Percentiles rank a stretch among this genome's conserved stretches.
phyloP scores from a whole-genome alignment of 768 basidiomycete species.

The Postia placenta region DNA sequence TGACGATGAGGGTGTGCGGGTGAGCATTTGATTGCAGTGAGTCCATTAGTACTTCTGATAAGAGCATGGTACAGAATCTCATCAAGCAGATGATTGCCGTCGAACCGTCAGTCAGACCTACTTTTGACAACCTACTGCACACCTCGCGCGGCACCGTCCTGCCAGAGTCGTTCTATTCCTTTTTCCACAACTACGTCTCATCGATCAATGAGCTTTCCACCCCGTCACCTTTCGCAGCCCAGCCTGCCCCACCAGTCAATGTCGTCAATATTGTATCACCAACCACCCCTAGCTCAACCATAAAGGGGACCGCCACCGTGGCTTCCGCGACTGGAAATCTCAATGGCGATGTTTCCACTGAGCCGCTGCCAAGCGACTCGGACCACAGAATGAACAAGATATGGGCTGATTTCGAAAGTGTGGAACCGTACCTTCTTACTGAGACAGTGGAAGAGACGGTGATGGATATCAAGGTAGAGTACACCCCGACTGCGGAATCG shows the following conservation, averaged over 20 bases:
- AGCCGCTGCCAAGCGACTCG: constrained; percentile 67
- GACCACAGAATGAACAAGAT: constrained; percentile 79
- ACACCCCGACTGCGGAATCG: constrained; percentile 33
- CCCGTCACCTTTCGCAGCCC: constrained; percentile 33
- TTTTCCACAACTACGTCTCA: constrained; percentile 84
- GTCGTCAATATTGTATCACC: constrained; percentile 17
- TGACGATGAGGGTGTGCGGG: constrained; percentile 77
- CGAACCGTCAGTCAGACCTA: constrained; percentile 69
- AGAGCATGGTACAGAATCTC: constrained; percentile 48
- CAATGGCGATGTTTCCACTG: constrained; percentile 18
- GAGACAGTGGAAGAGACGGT: constrained; percentile 41
- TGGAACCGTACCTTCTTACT: constrained; percentile 61
- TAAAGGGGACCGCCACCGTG: constrained; percentile 1
- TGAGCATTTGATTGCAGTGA: constrained; percentile 32
- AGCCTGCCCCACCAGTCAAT: constrained; percentile 20
- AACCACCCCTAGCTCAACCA: constrained; percentile 24
- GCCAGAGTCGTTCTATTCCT: constrained; percentile 92
- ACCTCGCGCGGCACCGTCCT: constrained; percentile 74
- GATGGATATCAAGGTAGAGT: constrained; percentile 53
- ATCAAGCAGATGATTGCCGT: constrained; percentile 88
- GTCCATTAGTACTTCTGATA: neutral
- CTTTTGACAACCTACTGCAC: constrained; percentile 75
- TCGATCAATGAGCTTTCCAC: constrained; percentile 67
- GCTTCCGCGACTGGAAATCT: constrained; percentile 5
- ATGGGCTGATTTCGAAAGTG: constrained; percentile 82